A percentile compares a stretch with the other conserved stretches of the same genome.
phyloP scores from a whole-genome alignment of 2,329 filamentous ascomycete species.

The Hypoxylon rubiginosum region DNA sequence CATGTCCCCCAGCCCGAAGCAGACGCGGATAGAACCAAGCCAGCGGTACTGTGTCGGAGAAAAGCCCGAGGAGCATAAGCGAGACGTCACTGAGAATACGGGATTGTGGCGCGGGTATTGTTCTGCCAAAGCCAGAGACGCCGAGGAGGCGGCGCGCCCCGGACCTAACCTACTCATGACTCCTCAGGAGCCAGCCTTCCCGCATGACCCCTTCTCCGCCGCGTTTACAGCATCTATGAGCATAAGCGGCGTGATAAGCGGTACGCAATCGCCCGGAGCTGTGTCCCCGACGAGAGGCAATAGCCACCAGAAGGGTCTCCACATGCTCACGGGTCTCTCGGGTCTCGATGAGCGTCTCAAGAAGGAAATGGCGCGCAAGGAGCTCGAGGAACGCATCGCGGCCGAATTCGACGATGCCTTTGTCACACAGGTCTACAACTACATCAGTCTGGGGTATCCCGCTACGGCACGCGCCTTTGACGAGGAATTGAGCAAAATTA shows the following conservation, averaged over 20 bases:
- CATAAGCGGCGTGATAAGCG: slow-evolving; percentile 62
- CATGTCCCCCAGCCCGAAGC: slow-evolving; percentile 84
- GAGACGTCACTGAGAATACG: slow-evolving; percentile 68
- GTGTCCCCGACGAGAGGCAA: slow-evolving; percentile 45
- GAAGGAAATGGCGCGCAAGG: slow-evolving; percentile 63
- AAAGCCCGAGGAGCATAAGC: slow-evolving; percentile 62
- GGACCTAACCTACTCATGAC: slow-evolving; percentile 66
- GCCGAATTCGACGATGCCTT: slow-evolving; percentile 85
- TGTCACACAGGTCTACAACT: slow-evolving; percentile 97
- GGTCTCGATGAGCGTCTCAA: slow-evolving; percentile 66
- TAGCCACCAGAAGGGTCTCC: slow-evolving; percentile 57
- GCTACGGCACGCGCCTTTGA: slow-evolving; percentile 87
- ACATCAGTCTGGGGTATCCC: slow-evolving; percentile 92
- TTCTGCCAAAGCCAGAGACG: slow-evolving; percentile 55
- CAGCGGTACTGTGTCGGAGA: slow-evolving; percentile 67
- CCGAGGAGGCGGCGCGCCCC: slow-evolving; percentile 59
- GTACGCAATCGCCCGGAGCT: slow-evolving; percentile 52
- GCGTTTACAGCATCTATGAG: slow-evolving; percentile 57
- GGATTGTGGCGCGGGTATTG: slow-evolving; percentile 86
- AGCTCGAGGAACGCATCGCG: slow-evolving; percentile 66
- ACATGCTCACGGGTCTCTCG: slow-evolving; percentile 64
- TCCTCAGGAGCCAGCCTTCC: slow-evolving; percentile 59
- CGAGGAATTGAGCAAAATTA: slow-evolving; percentile 86
- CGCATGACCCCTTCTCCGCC: slow-evolving; percentile 59
- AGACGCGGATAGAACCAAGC: slow-evolving; percentile 85